phyloP scores from a whole-genome alignment of 2,329 filamentous ascomycete species.

The Aspergillus awamori region DNA sequence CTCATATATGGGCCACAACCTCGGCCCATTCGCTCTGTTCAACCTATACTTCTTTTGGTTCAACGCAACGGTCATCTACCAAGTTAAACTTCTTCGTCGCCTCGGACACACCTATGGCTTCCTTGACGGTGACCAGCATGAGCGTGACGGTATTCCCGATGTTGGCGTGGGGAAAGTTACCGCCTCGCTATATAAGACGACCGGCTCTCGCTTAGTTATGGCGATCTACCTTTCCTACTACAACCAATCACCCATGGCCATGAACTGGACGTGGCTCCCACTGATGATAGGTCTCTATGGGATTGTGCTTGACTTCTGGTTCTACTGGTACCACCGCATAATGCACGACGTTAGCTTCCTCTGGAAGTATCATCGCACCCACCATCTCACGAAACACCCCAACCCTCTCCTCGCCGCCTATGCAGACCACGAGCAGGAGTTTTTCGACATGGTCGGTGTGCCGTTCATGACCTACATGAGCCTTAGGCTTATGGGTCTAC shows the following conservation, averaged over 20 bases:
- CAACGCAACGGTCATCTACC: slow-evolving; percentile 15
- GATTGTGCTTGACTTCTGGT: slow-evolving; percentile 24
- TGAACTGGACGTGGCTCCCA: slow-evolving; percentile 19
- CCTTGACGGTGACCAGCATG: slow-evolving; percentile 22
- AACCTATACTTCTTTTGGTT: slow-evolving; percentile 17
- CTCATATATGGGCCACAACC: slow-evolving; percentile 13
- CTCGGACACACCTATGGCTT: slow-evolving; percentile 18
- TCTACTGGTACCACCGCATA: slow-evolving; percentile 21
- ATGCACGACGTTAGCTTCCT: slow-evolving; percentile 20
- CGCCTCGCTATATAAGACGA: slow-evolving; percentile 18
- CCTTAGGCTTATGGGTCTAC: slow-evolving; percentile 17
- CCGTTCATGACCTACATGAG: slow-evolving; percentile 18
- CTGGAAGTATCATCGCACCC: slow-evolving; percentile 21
- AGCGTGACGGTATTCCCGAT: slow-evolving; percentile 22
- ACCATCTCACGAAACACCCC: slow-evolving; percentile 21
- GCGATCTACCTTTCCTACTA: slow-evolving; percentile 18
- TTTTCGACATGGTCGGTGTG: slow-evolving; percentile 20
- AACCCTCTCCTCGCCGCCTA: slow-evolving; percentile 20
- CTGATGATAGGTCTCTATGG: slow-evolving; percentile 19
- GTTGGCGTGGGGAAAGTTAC: slow-evolving; percentile 18
- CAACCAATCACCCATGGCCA: slow-evolving; percentile 8
- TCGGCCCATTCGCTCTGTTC: slow-evolving; percentile 14
- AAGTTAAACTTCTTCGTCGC: slow-evolving; percentile 16
- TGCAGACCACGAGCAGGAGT: slow-evolving; percentile 22
- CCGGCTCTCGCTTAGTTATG: slow-evolving; percentile 16